Evolutionary conservation across 179 eudicot species (phyloP).

Genomic region (Silene coronaria): DNA sequence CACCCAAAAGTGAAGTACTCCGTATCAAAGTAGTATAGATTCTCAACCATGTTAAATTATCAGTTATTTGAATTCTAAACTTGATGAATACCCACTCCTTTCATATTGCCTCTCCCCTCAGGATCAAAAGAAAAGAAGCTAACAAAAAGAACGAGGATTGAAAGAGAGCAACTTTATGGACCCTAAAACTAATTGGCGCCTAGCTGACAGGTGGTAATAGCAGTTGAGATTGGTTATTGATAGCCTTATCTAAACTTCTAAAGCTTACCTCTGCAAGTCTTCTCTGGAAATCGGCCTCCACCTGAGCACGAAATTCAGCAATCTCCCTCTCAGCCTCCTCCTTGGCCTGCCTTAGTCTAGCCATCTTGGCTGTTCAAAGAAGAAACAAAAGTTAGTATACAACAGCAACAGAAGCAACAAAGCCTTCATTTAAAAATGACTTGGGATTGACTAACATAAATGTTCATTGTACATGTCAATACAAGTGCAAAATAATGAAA

Average conservation of each 20-base stretch:
- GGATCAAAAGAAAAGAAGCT: no score
- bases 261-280: slow-evolving; percentile 67
- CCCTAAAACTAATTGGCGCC: no score
- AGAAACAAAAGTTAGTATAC: not conserved
- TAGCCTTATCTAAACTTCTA: not conserved
- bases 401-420: not conserved
- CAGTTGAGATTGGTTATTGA: not conserved
- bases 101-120: not conserved
- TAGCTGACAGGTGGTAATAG: not conserved
- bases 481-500: no score
- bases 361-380: slow-evolving; percentile 57
- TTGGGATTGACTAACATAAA: no score
- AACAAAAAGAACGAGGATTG: no score
- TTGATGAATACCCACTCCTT: not conserved
- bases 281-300: slow-evolving; percentile 77
- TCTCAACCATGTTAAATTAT: not conserved
- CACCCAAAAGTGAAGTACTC: not conserved
- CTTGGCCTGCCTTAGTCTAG: slow-evolving; percentile 88
- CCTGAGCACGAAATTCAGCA: slow-evolving; percentile 75
- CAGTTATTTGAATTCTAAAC: not conserved
- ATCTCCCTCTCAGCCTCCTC: slow-evolving; percentile 93
- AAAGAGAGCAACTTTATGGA: no score
- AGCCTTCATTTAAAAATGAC: not conserved
- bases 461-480: no score
- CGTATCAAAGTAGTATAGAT: not conserved